Conservation (phyloP, 306 rosid genomes). For the Prunus campanulata region DNA sequence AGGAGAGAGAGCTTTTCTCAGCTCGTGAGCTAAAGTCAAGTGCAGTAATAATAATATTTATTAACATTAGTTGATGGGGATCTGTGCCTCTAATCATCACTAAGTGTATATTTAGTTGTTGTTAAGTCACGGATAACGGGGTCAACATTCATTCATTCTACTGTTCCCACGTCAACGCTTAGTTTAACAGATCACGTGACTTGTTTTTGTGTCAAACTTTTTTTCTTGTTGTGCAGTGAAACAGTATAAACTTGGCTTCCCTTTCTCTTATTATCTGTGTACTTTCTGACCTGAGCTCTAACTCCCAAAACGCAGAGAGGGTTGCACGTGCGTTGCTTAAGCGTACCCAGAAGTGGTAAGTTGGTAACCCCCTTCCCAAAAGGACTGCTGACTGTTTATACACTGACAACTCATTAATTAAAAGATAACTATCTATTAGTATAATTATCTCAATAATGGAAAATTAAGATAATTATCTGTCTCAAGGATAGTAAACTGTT, state of each 20-base stretch:
- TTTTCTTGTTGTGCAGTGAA: background rate
- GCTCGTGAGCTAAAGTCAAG: background rate
- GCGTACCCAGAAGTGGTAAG: too few relatives aligned
- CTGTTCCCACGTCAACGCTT: slow-evolving; percentile 44
- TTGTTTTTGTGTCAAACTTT: too few relatives aligned
- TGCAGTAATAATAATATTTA: background rate
- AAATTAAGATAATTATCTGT: too few relatives aligned
- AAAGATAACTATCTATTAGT: too few relatives aligned
- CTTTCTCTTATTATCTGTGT: background rate
- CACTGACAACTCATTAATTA: background rate
- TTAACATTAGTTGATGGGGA: slow-evolving; percentile 33
- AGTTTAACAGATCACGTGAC: slow-evolving; percentile 31
- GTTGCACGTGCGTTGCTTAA: background rate
- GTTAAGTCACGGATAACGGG: background rate
- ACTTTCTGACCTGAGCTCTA: background rate
- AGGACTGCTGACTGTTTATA: background rate
- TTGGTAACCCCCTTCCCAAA: background rate
- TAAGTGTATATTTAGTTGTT: background rate
- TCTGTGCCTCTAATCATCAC: slow-evolving; percentile 67
- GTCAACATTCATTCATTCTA: slow-evolving; percentile 28
- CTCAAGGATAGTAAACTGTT: too few relatives aligned
- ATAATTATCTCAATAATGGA: too few relatives aligned
- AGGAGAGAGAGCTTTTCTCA: background rate
- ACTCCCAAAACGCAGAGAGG: background rate
- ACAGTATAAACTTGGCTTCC: background rate